Base-by-base conservation (phyloP, 306 rosid genomes). In the Luffa acutangula region DNA sequence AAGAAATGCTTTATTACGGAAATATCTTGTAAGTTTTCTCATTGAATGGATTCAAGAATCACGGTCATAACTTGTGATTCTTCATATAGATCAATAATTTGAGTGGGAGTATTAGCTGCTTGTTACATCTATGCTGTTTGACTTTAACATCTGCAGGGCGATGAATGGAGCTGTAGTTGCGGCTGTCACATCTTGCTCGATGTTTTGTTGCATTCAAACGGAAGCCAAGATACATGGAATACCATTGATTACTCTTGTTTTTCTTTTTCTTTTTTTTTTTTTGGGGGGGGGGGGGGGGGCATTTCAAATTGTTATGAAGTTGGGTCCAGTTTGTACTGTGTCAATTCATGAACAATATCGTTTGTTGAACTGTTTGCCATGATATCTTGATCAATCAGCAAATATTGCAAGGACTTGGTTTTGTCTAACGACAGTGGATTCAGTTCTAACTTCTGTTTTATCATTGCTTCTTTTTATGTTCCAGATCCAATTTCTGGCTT, bases 141-240 rank as follows among this genome's bases (percentile, higher is more conserved):
- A 34, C 21, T 75, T 75, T 75, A 6, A 75, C 78, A 52, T 75
- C 78, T 75, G 78, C 78, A 75, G 78, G 78, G 64, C 17, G 3
- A 13, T 75, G 17, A 17, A 73, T 15, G 78, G 78, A 49, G 78
- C 78, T 74, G 48, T 7, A 52, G 78, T n/a, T 75, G 63, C 63
- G 6, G 53, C 53, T 25, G 33, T 17, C 78, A 17, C 63, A 75
- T 52, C 13, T 49, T 52, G 64, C 48, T 36, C 49, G 63, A 17
- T 17, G 76, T 45, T 1, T 1, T 11, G 20, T 75, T 37, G 63
- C 78, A 49, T 51, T 33, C 78, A 52, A 34, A 52, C 4, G 2
- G 60, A 52, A 51, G 64, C 49, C 64, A 36, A 36, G 46, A 2
- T 34, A 4, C 64, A 52, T 36, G 13, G 8, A 10, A 75, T 34